Evolutionary conservation across 2,329 filamentous ascomycete species (phyloP).

Genomic region (Aurifilum marmelostoma): DNA sequence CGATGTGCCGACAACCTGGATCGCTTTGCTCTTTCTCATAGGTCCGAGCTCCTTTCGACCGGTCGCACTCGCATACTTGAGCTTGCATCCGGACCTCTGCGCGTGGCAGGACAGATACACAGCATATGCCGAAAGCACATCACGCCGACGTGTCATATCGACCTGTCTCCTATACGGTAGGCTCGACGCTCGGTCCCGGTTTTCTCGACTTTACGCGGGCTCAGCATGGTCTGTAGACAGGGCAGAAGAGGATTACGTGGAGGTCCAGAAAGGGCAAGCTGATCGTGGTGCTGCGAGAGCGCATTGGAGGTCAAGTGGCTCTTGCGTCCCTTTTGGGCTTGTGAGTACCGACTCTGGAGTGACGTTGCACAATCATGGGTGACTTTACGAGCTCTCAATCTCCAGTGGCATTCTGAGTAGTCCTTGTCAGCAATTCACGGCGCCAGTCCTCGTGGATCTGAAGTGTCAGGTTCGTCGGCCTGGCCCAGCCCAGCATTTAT

Average conservation of each 20-base stretch:
- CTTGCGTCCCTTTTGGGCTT: not conserved
- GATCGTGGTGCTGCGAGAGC: not conserved
- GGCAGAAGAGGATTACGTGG: not conserved
- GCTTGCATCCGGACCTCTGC: not conserved
- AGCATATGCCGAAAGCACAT: not conserved
- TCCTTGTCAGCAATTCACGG: not conserved
- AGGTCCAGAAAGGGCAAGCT: not conserved
- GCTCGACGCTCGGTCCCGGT: not conserved
- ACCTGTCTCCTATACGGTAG: not conserved
- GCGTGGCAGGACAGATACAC: not conserved
- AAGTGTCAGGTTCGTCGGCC: not conserved
- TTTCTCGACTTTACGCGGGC: not conserved
- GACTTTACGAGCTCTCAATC: not conserved
- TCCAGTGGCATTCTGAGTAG: not conserved
- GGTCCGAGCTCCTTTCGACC: not conserved
- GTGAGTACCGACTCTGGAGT: not conserved
- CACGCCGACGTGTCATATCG: not conserved
- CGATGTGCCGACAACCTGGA: constrained; percentile 5
- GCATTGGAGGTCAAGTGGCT: not conserved
- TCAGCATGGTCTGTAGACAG: not conserved
- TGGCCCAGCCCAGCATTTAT: not conserved
- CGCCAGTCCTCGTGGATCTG: not conserved
- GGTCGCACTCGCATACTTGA: not conserved
- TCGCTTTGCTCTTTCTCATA: not conserved
- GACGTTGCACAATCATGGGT: not conserved